Base-by-base conservation (phyloP, 192 early-diverging fungal genomes). In the Backusella australiensis region DNA sequence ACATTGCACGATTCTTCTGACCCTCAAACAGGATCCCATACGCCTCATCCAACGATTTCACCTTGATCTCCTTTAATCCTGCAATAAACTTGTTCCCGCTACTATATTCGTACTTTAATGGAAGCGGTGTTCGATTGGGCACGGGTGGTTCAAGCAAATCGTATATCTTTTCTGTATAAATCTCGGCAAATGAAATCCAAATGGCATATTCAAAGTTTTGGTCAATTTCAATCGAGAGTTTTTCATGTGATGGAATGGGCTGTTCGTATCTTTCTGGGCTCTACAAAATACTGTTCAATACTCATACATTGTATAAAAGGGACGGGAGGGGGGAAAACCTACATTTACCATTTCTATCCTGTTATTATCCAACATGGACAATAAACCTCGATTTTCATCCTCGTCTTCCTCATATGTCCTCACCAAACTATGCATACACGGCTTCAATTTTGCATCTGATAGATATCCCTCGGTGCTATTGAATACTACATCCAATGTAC, bases 111-210 rank as follows among this genome's bases (percentile, higher is more conserved):
- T 81, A 83, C 34, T 79, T 84, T 29, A 88, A 72, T 29, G 74
- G 35, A 0, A 88, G 69, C 14, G 77, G 39, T 9, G 41, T 79
- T 23, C 85, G 74, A 17, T 80, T 78, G 9, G 49, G 32, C 0
- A 75, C 34, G 15, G 84, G 79, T 23, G 77, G 63, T 34, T 86
- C 88, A 41, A 99, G 81, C 41, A 99, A 84, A 73, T 99, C 97
- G 69, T 92, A 93, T 15, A 99, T 91, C 76, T 85, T 90, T 77
- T 96, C 94, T 65, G 90, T 93, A 80, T 96, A 97, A 34, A 99
- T 91, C 74, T 99, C 97, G 34, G 95, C 79, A 82, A 95, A 99
- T 9, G 93, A 95, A 34, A 97, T 92, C 79, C 94, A 93, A 41
- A 99, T 86, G 12, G 93, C 82, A 78, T 92, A 99, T 75, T 93